Evolutionary conservation across 495 filamentous ascomycete species (phyloP).

Genomic region (Niebla homalea): DNA sequence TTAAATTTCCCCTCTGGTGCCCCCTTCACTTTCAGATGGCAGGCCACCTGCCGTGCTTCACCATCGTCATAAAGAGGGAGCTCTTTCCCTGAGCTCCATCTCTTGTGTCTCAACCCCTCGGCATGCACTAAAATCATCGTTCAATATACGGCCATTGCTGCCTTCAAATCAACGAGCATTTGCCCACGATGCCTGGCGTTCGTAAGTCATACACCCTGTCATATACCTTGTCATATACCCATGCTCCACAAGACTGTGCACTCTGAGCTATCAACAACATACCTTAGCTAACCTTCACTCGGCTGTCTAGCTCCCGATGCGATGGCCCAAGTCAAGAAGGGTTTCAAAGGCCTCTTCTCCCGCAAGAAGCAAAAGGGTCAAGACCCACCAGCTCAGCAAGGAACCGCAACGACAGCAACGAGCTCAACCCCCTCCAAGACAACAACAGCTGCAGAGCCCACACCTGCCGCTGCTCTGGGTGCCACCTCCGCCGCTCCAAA

Average conservation of each 20-base stretch:
- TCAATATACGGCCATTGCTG: background rate
- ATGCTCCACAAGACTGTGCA: no score
- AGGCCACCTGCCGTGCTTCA: no score
- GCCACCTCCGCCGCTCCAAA: conserved; percentile 15
- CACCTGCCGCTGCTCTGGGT: conserved; percentile 7
- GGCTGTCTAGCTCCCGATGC: conserved; percentile 4
- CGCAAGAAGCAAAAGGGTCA: background rate
- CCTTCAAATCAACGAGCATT: background rate
- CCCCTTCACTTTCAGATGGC: no score
- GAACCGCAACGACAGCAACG: background rate
- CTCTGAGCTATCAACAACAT: no score
- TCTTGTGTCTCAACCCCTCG: background rate
- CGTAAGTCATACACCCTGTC: no score
- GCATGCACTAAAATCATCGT: background rate
- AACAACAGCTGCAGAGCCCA: conserved; percentile 3
- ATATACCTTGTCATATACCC: no score
- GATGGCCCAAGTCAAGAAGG: conserved; percentile 1
- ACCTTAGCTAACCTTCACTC: no score
- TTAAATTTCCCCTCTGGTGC: no score
- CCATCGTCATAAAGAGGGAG: background rate
- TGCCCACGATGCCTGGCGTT: conserved; percentile 1
- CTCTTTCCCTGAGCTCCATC: background rate
- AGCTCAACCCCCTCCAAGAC: background rate
- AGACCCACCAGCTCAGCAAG: background rate
- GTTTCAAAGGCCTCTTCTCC: conserved; percentile 1